Base-by-base conservation (phyloP, 257 asterid genomes). In the Rhazya stricta region DNA sequence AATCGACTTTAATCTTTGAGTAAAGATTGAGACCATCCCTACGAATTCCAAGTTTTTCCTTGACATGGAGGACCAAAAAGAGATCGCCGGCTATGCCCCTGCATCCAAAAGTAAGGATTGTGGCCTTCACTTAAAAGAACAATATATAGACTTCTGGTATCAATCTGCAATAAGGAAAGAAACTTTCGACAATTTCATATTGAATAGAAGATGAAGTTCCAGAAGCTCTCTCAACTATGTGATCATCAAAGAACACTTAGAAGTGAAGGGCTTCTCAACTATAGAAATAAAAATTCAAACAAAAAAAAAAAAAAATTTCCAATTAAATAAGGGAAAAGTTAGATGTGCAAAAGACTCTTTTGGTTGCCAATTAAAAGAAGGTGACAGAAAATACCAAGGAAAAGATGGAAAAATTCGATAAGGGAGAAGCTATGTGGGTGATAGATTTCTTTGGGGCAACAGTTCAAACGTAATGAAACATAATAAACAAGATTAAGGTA, bases 21-120 rank as follows among this genome's bases (percentile, higher is more conserved):
- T 85, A 91, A 69, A 95, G 83, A 81, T 92, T 80, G 77, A 92
- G 81, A 61, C 98, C 98, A 70, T 95, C 95, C 86, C 99, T 88
- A 85, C 56, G 79, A 77, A 95, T 95, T 69, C 93, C 99, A 69
- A 70, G 74, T 76, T 85, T 92, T 83, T 85, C 91, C 72, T 88
- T 82, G 68, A 89, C 74, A 70, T 87, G 96, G 83, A 95, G 80
- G 81, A 87, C 82, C 81, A 95, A 79, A 85, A 86, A 92, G 79
- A 95, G 89, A 82, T 95, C 91, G 76, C 99, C 99, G 71, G 89
- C 83, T 72, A 78, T 78, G 83, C 94, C 88, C 88, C 99, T 95
- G 82, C 81, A 84, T 51, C 61, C n/a, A 54, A 62, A 72, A 69
- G 32, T 72, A 78, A 81, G 69, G 25, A 53, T 73, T 57, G 60